Conservation (phyloP, 2,329 filamentous ascomycete genomes). For the Penicillium occitanis region DNA sequence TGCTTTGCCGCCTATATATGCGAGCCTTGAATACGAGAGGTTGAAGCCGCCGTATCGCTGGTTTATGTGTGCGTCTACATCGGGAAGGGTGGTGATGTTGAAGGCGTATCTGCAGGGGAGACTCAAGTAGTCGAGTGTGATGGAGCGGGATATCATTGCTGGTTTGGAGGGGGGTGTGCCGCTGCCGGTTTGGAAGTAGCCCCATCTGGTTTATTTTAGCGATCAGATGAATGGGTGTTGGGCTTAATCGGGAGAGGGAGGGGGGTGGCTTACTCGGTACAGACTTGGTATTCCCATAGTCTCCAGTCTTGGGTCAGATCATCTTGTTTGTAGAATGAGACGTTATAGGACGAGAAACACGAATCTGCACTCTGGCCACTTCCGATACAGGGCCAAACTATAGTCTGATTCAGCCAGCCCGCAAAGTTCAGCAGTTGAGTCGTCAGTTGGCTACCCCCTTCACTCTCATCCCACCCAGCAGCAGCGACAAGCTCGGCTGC, state of each 20-base stretch:
- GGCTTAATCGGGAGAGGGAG: not conserved
- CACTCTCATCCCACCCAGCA: constrained; percentile 49
- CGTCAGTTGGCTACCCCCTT: constrained; percentile 39
- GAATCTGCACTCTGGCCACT: constrained; percentile 47
- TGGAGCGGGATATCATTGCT: constrained; percentile 69
- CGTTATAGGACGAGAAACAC: constrained; percentile 54
- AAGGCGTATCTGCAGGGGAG: constrained; percentile 66
- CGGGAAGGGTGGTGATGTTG: constrained; percentile 64
- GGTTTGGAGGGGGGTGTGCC: constrained; percentile 63
- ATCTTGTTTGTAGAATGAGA: constrained; percentile 47
- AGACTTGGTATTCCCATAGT: constrained; percentile 60
- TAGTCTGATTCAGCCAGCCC: constrained; percentile 53
- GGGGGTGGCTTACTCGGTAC: constrained; percentile 40
- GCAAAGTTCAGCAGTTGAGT: constrained; percentile 58
- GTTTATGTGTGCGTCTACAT: constrained; percentile 58
- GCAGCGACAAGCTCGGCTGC: constrained; percentile 49
- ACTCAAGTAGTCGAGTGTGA: constrained; percentile 63
- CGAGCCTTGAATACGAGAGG: constrained; percentile 72
- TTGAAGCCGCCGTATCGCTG: constrained; percentile 75
- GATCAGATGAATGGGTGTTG: not conserved
- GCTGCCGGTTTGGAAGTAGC: constrained; percentile 72
- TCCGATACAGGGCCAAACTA: constrained; percentile 40
- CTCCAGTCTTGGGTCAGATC: constrained; percentile 48
- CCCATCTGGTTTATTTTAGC: constrained; percentile 58
- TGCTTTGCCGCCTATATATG: constrained; percentile 72